Percentiles rank a stretch among this genome's conserved stretches.
Evolutionary conservation across 1,139 yeast genomes (phyloP).

Genomic region (Suhomyces bokatorum): DNA sequence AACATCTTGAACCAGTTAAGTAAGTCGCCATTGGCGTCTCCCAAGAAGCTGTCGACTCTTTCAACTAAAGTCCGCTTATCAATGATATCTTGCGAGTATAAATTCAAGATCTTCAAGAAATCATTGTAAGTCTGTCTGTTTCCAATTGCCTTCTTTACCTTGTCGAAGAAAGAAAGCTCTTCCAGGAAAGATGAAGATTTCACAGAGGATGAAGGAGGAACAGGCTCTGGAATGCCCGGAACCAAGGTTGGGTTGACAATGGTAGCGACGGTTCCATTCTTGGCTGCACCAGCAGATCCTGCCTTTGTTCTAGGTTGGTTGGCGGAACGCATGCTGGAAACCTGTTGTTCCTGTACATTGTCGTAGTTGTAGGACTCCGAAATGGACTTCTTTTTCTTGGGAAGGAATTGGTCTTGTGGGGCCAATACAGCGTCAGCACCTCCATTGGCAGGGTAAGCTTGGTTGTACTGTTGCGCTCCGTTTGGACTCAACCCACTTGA

Average conservation of each 20-base stretch:
- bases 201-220: constrained; percentile 58
- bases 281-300: constrained; percentile 10
- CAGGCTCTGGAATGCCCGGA: constrained; percentile 86
- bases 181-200: constrained; percentile 68
- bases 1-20: constrained; percentile 89
- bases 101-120: constrained; percentile 80
- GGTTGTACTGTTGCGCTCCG: constrained; percentile 16
- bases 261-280: constrained; percentile 26
- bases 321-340: constrained; percentile 53
- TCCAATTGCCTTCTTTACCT: constrained; percentile 85
- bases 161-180: constrained; percentile 88
- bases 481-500: constrained; percentile 34
- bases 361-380: constrained; percentile 35
- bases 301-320: constrained; percentile 7
- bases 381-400: constrained; percentile 31
- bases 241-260: constrained; percentile 63
- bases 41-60: constrained; percentile 82
- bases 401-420: constrained; percentile 13
- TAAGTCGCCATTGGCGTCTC: constrained; percentile 71
- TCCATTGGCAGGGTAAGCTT: constrained; percentile 12
- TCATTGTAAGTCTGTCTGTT: constrained; percentile 90
- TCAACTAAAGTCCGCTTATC: constrained; percentile 81
- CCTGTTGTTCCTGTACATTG: constrained; percentile 49
- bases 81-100: constrained; percentile 87
- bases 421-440: constrained; percentile 12